Evolutionary conservation across 495 filamentous ascomycete genomes (phyloP).

Genomic region (Cetradonia linearis): DNA sequence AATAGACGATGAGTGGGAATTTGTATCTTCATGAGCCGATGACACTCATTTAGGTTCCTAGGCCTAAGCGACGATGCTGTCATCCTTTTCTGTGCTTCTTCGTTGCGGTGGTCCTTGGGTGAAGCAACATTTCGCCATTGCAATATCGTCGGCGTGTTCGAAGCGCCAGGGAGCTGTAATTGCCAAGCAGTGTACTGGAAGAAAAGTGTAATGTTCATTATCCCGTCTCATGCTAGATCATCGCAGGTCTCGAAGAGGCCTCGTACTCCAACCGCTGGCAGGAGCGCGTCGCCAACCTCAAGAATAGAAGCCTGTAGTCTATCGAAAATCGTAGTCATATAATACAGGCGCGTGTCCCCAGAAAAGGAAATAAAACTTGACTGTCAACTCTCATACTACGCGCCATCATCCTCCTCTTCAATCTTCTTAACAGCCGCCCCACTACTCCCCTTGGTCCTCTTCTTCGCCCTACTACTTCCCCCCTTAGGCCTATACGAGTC

Average conservation of each 20-base stretch:
- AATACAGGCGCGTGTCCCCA: neutral
- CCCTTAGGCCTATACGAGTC: slow-evolving; percentile 61
- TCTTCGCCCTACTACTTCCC: slow-evolving; percentile 46
- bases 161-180: neutral
- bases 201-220: neutral
- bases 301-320: neutral
- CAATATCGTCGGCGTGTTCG: neutral
- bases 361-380: neutral
- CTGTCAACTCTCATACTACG: neutral
- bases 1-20: neutral
- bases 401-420: slow-evolving; percentile 5
- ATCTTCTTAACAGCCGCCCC: slow-evolving; percentile 10
- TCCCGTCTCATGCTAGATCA: neutral
- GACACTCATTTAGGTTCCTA: neutral
- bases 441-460: slow-evolving; percentile 38
- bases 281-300: neutral
- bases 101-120: neutral
- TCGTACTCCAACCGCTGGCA: slow-evolving; percentile 2
- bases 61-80: neutral
- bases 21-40: neutral
- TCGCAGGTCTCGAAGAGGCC: neutral
- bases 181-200: neutral
- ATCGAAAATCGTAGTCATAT: neutral
- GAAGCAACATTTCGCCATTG: too few species aligned
- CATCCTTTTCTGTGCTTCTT: neutral